Evolutionary conservation across 2,329 filamentous ascomycete genomes (phyloP).

Genomic region (Dactylellina drechsleri): DNA sequence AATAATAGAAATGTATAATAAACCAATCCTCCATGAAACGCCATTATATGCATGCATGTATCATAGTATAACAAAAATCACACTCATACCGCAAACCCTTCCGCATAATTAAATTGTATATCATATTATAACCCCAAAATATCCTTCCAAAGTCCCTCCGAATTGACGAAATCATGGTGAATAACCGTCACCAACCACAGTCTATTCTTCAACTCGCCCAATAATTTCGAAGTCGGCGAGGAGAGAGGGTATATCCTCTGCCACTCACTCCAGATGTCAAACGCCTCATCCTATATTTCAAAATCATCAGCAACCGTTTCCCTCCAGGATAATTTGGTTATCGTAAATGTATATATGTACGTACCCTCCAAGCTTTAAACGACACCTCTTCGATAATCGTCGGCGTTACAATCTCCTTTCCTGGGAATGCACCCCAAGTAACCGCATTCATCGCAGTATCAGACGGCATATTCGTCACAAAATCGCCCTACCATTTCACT

Average conservation of each 20-base stretch:
- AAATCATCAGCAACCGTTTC: neutral
- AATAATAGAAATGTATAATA: neutral
- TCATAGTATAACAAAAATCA: no score
- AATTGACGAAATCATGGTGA: conserved; percentile 79
- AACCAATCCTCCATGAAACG: neutral
- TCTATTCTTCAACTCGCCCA: conserved; percentile 74
- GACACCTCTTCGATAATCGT: conserved; percentile 97
- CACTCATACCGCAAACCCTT: no score
- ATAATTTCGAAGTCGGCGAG: conserved; percentile 75
- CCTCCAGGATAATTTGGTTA: no score
- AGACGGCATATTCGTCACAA: conserved; percentile 55
- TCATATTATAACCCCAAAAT: conserved; percentile 63
- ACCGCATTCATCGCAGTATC: conserved; percentile 77
- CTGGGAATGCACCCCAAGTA: conserved; percentile 94
- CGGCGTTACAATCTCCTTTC: conserved; percentile 94
- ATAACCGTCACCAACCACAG: conserved; percentile 92
- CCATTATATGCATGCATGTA: no score
- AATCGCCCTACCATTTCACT: conserved; percentile 58
- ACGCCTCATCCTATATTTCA: conserved; percentile 78
- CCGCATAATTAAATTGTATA: no score
- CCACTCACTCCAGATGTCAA: conserved; percentile 96
- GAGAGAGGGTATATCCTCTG: conserved; percentile 82
- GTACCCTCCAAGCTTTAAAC: conserved; percentile 82
- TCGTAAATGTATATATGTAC: neutral
- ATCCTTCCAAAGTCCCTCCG: conserved; percentile 77